Conservation (phyloP, 805 yeast species). For the Cyberlindnera sargentensis region DNA sequence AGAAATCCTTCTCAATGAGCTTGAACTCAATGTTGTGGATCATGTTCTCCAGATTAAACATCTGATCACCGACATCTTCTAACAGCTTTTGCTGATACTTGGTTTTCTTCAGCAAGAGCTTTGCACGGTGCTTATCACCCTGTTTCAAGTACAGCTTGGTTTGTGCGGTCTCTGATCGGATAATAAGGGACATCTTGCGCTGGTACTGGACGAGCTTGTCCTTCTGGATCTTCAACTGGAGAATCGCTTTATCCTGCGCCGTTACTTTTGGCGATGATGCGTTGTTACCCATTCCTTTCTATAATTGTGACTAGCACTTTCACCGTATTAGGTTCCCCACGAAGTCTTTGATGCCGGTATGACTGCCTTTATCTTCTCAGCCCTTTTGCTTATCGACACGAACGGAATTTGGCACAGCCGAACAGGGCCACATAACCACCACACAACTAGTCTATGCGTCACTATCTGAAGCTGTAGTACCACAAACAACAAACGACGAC, state of each 20-base stretch:
- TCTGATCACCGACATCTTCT: slow-evolving; percentile 65
- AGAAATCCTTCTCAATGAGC: slow-evolving; percentile 76
- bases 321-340: no score
- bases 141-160: slow-evolving; percentile 24
- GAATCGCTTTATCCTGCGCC: slow-evolving; percentile 76
- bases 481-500: no score
- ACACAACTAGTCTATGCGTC: no score
- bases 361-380: no score
- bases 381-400: no score
- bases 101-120: slow-evolving; percentile 62
- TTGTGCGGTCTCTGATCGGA: slow-evolving; percentile 47
- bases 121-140: slow-evolving; percentile 42
- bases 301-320: no score
- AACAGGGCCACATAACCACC: no score
- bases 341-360: no score
- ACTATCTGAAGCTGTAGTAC: no score
- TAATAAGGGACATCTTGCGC: slow-evolving; percentile 44
- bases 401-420: no score
- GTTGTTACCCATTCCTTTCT: slow-evolving; percentile 18
- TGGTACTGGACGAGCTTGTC: slow-evolving; percentile 73
- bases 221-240: slow-evolving; percentile 81
- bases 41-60: slow-evolving; percentile 71
- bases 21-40: slow-evolving; percentile 83
- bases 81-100: slow-evolving; percentile 78
- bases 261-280: slow-evolving; percentile 46